Evolutionary conservation across 139 green algal genomes (phyloP), one percentile per base, ranked within the genome.

Genomic region (Coccomyxa sp.): DNA sequence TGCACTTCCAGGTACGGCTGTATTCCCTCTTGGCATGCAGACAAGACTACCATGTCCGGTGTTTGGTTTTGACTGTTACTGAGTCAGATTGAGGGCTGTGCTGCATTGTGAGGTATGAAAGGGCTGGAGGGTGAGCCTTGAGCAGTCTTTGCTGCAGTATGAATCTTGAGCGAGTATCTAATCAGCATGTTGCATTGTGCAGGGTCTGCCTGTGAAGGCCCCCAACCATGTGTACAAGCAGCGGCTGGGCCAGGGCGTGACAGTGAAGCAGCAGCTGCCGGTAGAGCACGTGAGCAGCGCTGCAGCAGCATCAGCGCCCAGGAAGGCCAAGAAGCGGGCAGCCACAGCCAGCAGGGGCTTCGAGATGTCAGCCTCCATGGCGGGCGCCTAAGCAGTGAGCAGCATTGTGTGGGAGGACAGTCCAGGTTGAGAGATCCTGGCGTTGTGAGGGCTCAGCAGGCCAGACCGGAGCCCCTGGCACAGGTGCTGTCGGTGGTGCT

Each of bases 1-100:
- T 72, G 77, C 84, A 78, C 73, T 75, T 83, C 78, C 82, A 82
- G 72, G 79, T 77, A 29, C 18, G 58, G n/a, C n/a, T n/a, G n/a
- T n/a, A n/a, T n/a, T n/a, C n/a, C n/a, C n/a, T n/a, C n/a, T n/a
- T n/a, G n/a, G n/a, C n/a, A 12, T 16, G 14, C 44, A 58, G 44
- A 12, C 16, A 12, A 29, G 44, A 12, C 14, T 29, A 16, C 44
- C 16, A 58, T 58, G 44, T 16, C 16, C 44, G 14, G 12, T 58
- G 44, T 58, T 12, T 58, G 12, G 14, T 29, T 58, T 29, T 58
- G 14, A 58, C 44, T 12, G 14, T 58, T 58, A 16, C 14, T 58
- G 44, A 12, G 12, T 16, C 12, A 58, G 16, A 16, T 16, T 58
- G 14, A 58, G 44, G 14, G 44, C 14, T 16, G 44, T 16, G 12